Evolutionary conservation across 768 basidiomycete genomes (phyloP), one percentile per base, ranked within the genome.

Genomic region (Russula vinacea): DNA sequence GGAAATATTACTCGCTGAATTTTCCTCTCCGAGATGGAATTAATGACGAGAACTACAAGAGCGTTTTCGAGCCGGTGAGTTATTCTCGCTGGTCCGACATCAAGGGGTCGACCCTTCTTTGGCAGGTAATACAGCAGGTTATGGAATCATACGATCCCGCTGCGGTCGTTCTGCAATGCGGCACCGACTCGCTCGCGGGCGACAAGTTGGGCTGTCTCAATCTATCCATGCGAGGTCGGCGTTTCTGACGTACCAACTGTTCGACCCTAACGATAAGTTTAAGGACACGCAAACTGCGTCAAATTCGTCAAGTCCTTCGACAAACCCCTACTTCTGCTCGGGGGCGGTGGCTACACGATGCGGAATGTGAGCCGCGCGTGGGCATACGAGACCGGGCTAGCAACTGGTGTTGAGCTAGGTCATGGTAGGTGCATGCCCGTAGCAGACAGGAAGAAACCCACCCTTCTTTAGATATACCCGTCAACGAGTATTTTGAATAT

Each of bases 401-500:
- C 97, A n/a, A 94, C 96, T 26, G 97, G 97, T 13, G 91, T 95
- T 24, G 94, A 98, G 74, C 83, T 99, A 16, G 88, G 86, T 22
- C 81, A 86, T 70, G 86, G 95, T 94, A 77, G 59, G 76, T 68
- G 19, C 68, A 50, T 57, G 69, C 26, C 49, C 50, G 39, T n/a
- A n/a, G 9, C 26, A 24, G 40, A 40, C 56, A 37, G 50, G 39
- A 40, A 61, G 62, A 44, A 37, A 7, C 42, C 6, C 17, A 54
- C 56, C 61, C 32, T 24, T n/a, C 10, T 37, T n/a, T 71, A 95
- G 96, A 92, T 72, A 96, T 99, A 59, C 97, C 97, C 2, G 89
- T 95, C 67, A 99, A 98, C 71, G 97, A 99, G 76, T 99, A 98
- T 77, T 98, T 95, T 72, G 96, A 98, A 73, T 98, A 98, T 75